Conservation (phyloP, 495 filamentous ascomycete genomes). For the Recurvomyces mirabilis region DNA sequence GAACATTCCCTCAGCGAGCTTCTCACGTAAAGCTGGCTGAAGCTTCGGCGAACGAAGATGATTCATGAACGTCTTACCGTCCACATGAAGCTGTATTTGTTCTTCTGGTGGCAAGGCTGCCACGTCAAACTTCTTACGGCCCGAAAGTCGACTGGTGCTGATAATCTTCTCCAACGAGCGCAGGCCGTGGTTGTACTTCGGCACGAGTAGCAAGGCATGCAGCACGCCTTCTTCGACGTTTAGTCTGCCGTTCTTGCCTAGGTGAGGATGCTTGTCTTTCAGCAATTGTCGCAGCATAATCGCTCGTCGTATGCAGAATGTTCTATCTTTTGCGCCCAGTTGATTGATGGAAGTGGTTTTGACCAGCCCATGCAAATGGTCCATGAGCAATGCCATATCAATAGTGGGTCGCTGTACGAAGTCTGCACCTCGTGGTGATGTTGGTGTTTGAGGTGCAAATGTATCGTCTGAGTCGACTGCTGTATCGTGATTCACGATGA, state of each 20-base stretch:
- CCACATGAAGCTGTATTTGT: conserved; percentile 19
- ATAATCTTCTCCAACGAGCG: conserved; percentile 20
- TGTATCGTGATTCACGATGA: conserved; percentile 17
- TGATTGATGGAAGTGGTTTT: conserved; percentile 9
- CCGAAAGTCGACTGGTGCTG: conserved; percentile 19
- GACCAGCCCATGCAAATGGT: conserved; percentile 16
- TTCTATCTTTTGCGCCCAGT: conserved; percentile 4
- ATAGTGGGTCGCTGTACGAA: not conserved
- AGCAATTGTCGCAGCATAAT: conserved; percentile 20
- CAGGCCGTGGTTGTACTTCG: conserved; percentile 18
- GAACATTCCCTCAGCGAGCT: conserved; percentile 17
- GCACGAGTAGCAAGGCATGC: conserved; percentile 20
- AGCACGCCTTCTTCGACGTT: conserved; percentile 21
- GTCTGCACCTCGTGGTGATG: conserved; percentile 3
- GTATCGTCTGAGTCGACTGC: not conserved
- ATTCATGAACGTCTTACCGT: conserved; percentile 22
- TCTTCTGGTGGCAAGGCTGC: conserved; percentile 21
- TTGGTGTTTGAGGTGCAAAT: conserved; percentile 1
- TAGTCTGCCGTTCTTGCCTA: conserved; percentile 14
- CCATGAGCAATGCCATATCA: conserved; percentile 7
- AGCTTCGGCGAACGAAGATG: conserved; percentile 18
- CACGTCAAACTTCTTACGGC: conserved; percentile 20
- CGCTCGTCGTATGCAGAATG: conserved; percentile 17
- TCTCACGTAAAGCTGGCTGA: conserved; percentile 17
- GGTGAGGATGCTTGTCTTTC: conserved; percentile 11